Conservation (phyloP, 192 early-diverging fungal genomes). For the Piromyces sp. region DNA sequence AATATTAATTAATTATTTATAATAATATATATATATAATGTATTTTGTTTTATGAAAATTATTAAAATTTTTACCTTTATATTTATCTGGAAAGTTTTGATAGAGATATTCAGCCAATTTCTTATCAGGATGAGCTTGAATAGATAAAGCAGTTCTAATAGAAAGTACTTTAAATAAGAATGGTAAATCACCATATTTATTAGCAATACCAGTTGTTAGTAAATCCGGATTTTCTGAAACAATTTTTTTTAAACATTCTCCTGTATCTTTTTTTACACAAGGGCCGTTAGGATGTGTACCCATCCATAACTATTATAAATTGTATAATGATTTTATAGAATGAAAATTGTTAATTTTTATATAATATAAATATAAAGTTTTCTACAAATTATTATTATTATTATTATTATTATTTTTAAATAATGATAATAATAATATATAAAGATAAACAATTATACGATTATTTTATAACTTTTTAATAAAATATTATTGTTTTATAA, state of each 20-base stretch:
- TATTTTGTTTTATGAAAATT: too few relatives aligned
- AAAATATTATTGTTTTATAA: too few relatives aligned
- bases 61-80: slow-evolving; percentile 50
- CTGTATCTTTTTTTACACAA: slow-evolving; percentile 12
- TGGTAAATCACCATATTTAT: slow-evolving; percentile 67
- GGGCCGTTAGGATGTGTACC: slow-evolving; percentile 91
- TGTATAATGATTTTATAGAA: too few relatives aligned
- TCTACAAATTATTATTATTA: too few relatives aligned
- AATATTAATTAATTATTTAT: too few relatives aligned
- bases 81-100: slow-evolving; percentile 51
- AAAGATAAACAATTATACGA: too few relatives aligned
- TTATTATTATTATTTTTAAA: too few relatives aligned
- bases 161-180: slow-evolving; percentile 94
- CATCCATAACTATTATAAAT: slow-evolving; percentile 87
- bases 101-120: slow-evolving; percentile 55
- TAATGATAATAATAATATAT: too few relatives aligned
- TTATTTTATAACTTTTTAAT: too few relatives aligned
- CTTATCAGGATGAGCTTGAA: slow-evolving; percentile 97
- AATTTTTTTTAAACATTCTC: slow-evolving; percentile 30
- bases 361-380: too few relatives aligned
- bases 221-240: slow-evolving; percentile 33
- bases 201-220: slow-evolving; percentile 30
- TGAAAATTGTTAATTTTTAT: too few relatives aligned
- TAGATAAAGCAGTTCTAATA: slow-evolving; percentile 75
- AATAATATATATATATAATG: too few relatives aligned